Evolutionary conservation across 2,329 filamentous ascomycete genomes (phyloP), one percentile per base, ranked within the genome.

Genomic region (Sarocladiaceae sp.): DNA sequence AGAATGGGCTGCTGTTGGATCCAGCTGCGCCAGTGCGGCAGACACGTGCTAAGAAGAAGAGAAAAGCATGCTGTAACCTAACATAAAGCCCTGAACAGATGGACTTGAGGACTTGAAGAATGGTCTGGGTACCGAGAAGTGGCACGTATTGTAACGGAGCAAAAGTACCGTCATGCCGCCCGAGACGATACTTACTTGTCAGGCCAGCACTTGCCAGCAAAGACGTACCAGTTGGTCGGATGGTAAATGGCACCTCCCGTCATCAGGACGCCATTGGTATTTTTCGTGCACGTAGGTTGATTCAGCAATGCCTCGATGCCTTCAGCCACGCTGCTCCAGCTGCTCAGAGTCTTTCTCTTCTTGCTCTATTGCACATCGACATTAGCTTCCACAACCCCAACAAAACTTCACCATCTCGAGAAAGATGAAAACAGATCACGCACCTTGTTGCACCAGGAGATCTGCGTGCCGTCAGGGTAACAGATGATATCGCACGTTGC

Each of bases 371-470:
- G 11, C 35, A 17, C 11, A 10, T 6, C 8, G 6, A 17, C n/a
- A 8, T 17, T 10, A 11, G 35, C 17, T 42, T n/a, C 29, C 15
- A 33, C 29, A 15, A 33, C 8, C 29, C 10, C 29, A 33, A 33
- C 10, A 15, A 33, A 10, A 33, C 15, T 33, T 33, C 29, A 15
- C 8, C 15, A 33, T 10, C 10, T 15, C 29, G 29, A 33, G 15
- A 33, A 10, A n/a, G 37, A 42, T 42, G 18, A n/a, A n/a, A n/a
- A n/a, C n/a, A n/a, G n/a, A 11, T 37, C 8, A 42, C 37, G 18
- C 17, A 42, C 37, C 37, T 42, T 42, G 22, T 42, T 42, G 18
- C 37, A 42, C 37, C 37, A 42, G 10, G 37, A 42, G n/a, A 42
- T 42, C 37, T 42, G 37, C 8, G 29, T 33, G 12, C n/a, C 37